Evolutionary conservation across 345 rosid species (phyloP), one percentile per base, ranked within the genome.

Genomic region (Eutrema heterophyllum): DNA sequence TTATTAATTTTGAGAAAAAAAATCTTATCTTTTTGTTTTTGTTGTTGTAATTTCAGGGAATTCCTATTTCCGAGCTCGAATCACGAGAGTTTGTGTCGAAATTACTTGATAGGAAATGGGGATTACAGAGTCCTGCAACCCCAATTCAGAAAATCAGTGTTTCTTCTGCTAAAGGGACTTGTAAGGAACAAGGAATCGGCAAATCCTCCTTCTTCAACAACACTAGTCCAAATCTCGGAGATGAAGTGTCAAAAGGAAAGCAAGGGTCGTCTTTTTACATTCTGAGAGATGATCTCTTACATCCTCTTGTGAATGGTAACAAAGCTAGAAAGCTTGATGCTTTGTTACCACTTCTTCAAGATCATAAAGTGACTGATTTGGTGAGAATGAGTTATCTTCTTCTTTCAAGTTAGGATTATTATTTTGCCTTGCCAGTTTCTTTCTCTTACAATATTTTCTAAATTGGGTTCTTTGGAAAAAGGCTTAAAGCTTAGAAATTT

Each of bases 311-410:
- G 13, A 91, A 89, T 78, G 97, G 97, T 74, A 94, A 91, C 77
- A 91, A 94, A 77, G 95, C 95, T 8, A 89, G 98, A 76, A 94
- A 94, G 81, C 80, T 91, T 49, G 98, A 94, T 57, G 97, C 83
- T 9, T 45, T 94, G 68, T 77, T 94, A 72, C 95, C 90, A 43
- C 87, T 91, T 49, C 78, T 94, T 26, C 73, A 74, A 70, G 85
- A 87, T 79, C 80, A 85, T 67, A 70, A 73, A 1, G 86, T 91
- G 6, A 89, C 97, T 29, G 96, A 91, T 76, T 85, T 89, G 95
- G 98, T 94, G 73, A 89, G 93, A 50, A 30, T 64, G 2, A 3
- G 41, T 38, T 9, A 49, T 52, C 36, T 33, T 67, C 24, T 48
- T 16, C 27, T 52, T 0, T 16, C 3, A 2, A 21, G 30, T 21